phyloP scores from a whole-genome alignment of 73 alveolate species.

The Symbiodinium pilosum region DNA sequence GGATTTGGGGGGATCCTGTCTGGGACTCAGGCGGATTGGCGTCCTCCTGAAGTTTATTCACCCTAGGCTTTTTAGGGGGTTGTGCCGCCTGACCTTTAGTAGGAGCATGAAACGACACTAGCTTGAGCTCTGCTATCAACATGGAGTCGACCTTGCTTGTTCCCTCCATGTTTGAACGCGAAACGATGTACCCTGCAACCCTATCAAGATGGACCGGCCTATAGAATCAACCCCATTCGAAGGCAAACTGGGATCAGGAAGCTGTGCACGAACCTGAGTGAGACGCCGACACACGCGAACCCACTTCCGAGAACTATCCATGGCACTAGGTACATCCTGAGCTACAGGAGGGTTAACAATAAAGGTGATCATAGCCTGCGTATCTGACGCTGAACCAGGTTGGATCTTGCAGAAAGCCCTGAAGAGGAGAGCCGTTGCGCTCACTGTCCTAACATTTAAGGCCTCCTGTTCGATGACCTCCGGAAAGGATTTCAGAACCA shows the following conservation, averaged over 20 bases:
- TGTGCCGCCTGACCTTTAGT: no score
- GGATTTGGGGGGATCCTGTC: no score
- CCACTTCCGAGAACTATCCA: not conserved
- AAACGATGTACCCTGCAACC: not conserved
- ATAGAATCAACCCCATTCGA: not conserved
- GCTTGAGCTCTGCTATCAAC: not conserved
- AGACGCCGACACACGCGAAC: not conserved
- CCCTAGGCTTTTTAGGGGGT: not conserved
- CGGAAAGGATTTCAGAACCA: not conserved
- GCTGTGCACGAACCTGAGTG: not conserved
- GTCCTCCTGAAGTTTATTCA: not conserved
- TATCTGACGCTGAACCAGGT: not conserved
- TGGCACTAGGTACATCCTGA: not conserved
- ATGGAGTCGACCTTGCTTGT: not conserved
- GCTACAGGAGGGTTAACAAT: not conserved
- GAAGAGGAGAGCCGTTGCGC: not conserved
- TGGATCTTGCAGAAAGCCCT: not conserved
- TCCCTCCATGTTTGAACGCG: not conserved
- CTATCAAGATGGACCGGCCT: not conserved
- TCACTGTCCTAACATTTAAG: not conserved
- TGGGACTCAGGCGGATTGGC: no score
- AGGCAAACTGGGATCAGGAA: not conserved
- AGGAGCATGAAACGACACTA: not conserved
- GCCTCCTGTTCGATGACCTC: not conserved
- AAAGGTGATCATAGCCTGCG: not conserved